Percentiles rank a stretch among this genome's conserved stretches.
Conservation (phyloP, 2,329 filamentous ascomycete species). For the Grosmannia huntii region DNA sequence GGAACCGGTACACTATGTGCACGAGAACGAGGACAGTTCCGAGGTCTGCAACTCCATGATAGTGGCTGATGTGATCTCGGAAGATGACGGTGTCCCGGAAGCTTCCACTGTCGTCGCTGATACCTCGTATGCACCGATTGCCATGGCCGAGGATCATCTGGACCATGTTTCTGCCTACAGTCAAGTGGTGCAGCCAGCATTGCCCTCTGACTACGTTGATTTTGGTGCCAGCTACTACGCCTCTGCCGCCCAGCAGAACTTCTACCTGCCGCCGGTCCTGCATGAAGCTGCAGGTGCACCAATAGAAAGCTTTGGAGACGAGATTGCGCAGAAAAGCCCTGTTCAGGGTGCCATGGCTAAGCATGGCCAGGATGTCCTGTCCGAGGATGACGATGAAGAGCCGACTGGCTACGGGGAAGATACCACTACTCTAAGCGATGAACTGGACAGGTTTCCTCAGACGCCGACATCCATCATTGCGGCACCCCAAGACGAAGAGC, state of each 20-base stretch:
- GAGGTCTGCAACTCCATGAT: no score
- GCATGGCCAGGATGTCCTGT: neutral
- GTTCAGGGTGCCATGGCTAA: neutral
- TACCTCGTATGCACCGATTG: neutral
- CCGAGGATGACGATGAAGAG: neutral
- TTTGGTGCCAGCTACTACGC: conserved; percentile 6
- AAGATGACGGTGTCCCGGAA: no score
- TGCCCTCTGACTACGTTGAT: neutral
- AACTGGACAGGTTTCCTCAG: neutral
- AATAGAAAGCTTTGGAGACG: neutral
- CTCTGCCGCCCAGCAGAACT: conserved; percentile 1
- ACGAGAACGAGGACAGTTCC: no score
- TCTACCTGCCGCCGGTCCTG: neutral
- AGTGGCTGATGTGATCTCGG: no score
- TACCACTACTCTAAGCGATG: neutral
- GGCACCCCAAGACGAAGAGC: neutral
- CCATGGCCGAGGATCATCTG: neutral
- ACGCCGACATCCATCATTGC: conserved; percentile 3
- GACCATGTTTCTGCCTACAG: neutral
- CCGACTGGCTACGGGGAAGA: neutral
- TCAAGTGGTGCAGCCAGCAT: neutral
- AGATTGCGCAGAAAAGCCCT: neutral
- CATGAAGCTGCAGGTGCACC: neutral
- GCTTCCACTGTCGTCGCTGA: no score
- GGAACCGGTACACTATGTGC: no score